Base-by-base conservation (phyloP, 306 rosid species). In the Sophora flavescens region DNA sequence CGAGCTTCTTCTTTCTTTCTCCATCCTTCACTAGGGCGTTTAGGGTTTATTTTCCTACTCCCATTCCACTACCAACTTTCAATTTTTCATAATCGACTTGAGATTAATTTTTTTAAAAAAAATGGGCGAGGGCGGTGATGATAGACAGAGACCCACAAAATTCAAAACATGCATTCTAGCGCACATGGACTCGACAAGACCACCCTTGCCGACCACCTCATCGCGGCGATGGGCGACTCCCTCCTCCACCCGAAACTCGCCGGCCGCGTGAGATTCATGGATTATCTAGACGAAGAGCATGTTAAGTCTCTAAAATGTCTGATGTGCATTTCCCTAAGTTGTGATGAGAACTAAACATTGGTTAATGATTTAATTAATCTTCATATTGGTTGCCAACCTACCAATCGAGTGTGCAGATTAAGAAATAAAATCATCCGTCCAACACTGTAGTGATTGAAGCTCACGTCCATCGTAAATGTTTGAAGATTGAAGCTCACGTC, bases 141-240 rank as follows among this genome's bases (percentile, higher is more conserved):
- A 75, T 8, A 26, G 69, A n/a, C n/a, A 58, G 89, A 84, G 1
- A 48, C 87, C 13, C 84, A 12, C 12, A 85, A 65, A 32, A 85
- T 94, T 69, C 88, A 97, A 4, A 93, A 91, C 89, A 59, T 91
- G 98, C 78, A 88, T 94, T 45, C 50, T 90, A 2, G 98, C 98
- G 6, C 98, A 94, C 74, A 96, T 94, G 3, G 98, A 91, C 78
- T 97, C 83, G 98, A 96, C 44, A 94, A 93, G 68, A 94, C 98
- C 5, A 93, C 96, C 7, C 91, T 91, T 3, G 96, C 96, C 51
- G 98, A 93, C 82, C 98, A 94, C 75, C 87, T 93, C 12, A 93
- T 90, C 17, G 92, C 97, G 3, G 74, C 90, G 13, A 82, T 91
- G 1, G 91, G 89, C 1, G 87, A 84, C 36, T 89, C 93, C 73